phyloP scores from a whole-genome alignment of 352 stramenopile genomes.

The Lagenidium giganteum region DNA sequence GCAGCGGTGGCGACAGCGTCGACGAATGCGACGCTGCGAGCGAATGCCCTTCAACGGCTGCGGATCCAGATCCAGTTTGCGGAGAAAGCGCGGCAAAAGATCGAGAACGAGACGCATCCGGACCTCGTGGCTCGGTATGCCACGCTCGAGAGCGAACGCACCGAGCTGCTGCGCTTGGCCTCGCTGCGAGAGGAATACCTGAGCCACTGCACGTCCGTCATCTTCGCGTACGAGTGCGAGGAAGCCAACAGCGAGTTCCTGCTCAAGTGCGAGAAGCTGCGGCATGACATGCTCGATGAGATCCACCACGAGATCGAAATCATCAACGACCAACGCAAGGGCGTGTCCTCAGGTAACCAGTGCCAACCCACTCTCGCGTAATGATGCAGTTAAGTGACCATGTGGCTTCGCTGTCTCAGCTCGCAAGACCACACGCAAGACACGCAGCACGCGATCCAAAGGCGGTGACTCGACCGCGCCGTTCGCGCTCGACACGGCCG shows the following conservation, averaged over 20 bases:
- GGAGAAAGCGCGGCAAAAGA: conserved; percentile 55
- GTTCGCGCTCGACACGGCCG: conserved; percentile 39
- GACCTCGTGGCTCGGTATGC: conserved; percentile 48
- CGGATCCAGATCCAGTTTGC: conserved; percentile 69
- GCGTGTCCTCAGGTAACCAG: conserved; percentile 40
- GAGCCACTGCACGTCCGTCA: conserved; percentile 46
- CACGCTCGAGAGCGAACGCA: conserved; percentile 37
- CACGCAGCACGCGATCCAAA: conserved; percentile 64
- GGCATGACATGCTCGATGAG: conserved; percentile 82
- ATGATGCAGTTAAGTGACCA: conserved; percentile 2
- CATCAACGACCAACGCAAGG: conserved; percentile 67
- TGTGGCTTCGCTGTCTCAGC: conserved; percentile 19
- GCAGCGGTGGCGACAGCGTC: too few species aligned
- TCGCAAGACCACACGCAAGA: conserved; percentile 70
- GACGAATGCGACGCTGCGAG: too few species aligned
- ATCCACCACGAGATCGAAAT: conserved; percentile 86
- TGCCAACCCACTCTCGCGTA: too few species aligned
- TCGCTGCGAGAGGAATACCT: conserved; percentile 49
- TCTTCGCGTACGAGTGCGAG: conserved; percentile 80
- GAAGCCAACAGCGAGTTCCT: conserved; percentile 74
- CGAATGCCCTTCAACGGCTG: too few species aligned
- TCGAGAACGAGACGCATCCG: conserved; percentile 61
- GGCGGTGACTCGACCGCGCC: conserved; percentile 19
- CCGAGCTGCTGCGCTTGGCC: conserved; percentile 36
- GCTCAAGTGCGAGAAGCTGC: conserved; percentile 70